phyloP scores from a whole-genome alignment of 805 yeast species.

The Candida coquimbonensis region DNA sequence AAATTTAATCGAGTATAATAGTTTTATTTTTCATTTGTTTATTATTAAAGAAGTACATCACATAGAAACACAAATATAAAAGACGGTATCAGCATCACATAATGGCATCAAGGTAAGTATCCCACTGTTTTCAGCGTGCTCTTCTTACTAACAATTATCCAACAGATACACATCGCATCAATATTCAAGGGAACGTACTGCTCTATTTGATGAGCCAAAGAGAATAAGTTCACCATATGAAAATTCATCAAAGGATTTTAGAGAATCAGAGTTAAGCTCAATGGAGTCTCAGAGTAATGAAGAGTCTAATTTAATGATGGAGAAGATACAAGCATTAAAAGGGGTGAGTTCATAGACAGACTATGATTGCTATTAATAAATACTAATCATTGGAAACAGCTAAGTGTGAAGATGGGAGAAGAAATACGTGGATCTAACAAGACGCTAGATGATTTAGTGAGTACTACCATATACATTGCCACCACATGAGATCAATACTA shows the following conservation, averaged over 20 bases:
- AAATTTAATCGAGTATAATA: no score
- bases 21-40: no score
- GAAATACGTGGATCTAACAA: constrained; percentile 51
- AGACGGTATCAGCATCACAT: no score
- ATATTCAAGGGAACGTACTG: constrained; percentile 12
- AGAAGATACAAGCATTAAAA: constrained; percentile 48
- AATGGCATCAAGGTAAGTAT: constrained; percentile 8
- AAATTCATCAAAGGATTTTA: constrained; percentile 32
- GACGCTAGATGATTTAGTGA: constrained; percentile 32
- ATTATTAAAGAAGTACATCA: no score
- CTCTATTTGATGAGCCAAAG: constrained; percentile 21
- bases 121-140: background rate
- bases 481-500: background rate
- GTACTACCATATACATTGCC: background rate
- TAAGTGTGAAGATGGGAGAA: constrained; percentile 54
- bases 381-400: constrained; percentile 11
- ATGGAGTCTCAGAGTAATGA: constrained; percentile 64
- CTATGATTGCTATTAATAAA: background rate
- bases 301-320: constrained; percentile 45
- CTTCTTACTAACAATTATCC: background rate
- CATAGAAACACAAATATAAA: no score
- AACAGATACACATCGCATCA: constrained; percentile 7
- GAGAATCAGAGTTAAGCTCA: constrained; percentile 48
- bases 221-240: constrained; percentile 39
- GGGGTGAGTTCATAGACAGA: constrained; percentile 22